Base-by-base conservation (phyloP, 108 stramenopile genomes). In the Ochromonas danica region DNA sequence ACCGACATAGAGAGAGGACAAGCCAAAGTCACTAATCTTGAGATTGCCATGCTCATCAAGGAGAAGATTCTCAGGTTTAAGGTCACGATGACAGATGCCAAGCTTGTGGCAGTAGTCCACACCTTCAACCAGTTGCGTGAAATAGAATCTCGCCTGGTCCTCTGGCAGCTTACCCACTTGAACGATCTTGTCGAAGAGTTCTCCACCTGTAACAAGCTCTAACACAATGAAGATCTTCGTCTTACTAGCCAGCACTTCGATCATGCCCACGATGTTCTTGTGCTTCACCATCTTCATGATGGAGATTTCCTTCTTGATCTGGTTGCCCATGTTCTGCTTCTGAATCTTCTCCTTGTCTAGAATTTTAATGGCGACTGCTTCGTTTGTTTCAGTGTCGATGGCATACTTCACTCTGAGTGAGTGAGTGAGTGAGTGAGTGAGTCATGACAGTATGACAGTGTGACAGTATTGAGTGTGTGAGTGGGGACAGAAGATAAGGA, bases 11-110 rank as follows among this genome's bases (percentile, higher is more conserved):
- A 91, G 81, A 22, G 90, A 89, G 0, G 90, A 90, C 28, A 98
- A 92, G 25, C 95, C 96, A 88, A 98, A 97, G 85, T 98, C 97
- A 0, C 93, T 84, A 71, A 98, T 94, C 81, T 96, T 96, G 41
- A 97, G 80, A 27, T 92, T 87, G 27, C 94, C 95, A 30, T 84
- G 85, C 60, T 87, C 89, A 79, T 96, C 95, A 41, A 93, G 87
- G 10, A 93, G 87, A 36, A 93, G 61, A 74, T 93, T 94, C 71
- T 70, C 79, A 22, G 88, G 88, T 81, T 90, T 91, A 0, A 91
- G 78, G 77, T 90, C 91, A 10, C 92, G 79, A 63, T 91, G 91
- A 61, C 81, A 84, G n/a, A 91, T 83, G 17, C 92, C 92, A 67
- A 89, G 88, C 1, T 83, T 77, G 79, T 92, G 91, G 72, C 91